These are phyloP conservation scores for Pyrus communis DNA, from an alignment of 306 rosid genomes.

Conservation along the genomic window DNA sequence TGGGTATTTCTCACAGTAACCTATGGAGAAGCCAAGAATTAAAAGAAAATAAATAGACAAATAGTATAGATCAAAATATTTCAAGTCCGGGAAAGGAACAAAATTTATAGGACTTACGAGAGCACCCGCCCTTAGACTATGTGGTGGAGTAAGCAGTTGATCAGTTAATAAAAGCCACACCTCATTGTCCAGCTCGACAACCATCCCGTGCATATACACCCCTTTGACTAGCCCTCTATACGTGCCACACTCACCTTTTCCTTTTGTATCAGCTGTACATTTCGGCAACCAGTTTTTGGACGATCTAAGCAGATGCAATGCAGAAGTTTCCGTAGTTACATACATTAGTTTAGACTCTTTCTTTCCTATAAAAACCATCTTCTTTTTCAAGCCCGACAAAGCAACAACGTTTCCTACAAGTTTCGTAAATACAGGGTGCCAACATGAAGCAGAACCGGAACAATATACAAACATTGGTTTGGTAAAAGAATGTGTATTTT, in stretches of 20 bases:
- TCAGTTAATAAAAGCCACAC: constrained; percentile 89
- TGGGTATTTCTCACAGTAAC: constrained; percentile 70
- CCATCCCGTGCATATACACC: constrained; percentile 81
- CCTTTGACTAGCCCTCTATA: constrained; percentile 65
- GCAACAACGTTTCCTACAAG: constrained; percentile 35
- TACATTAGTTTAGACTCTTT: constrained; percentile 59
- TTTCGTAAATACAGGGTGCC: constrained; percentile 68
- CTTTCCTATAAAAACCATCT: constrained; percentile 41
- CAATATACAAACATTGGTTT: constrained; percentile 48
- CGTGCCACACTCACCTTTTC: constrained; percentile 58
- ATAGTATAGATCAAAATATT: neutral
- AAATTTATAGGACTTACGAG: constrained; percentile 45
- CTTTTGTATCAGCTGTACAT: constrained; percentile 16
- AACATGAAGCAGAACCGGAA: constrained; percentile 48
- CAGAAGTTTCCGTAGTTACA: constrained; percentile 48
- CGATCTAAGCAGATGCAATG: constrained; percentile 31
- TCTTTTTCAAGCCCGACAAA: constrained; percentile 62
- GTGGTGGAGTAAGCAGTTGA: constrained; percentile 46
- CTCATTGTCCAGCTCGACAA: constrained; percentile 70
- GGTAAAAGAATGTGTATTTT: constrained; percentile 40
- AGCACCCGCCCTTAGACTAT: constrained; percentile 77
- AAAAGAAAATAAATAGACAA: neutral
- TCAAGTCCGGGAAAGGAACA: neutral
- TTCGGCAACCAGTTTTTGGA: constrained; percentile 17
- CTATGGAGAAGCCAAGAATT: constrained; percentile 25